These are phyloP conservation scores for Asterionellopsis glacialis DNA, from an alignment of 108 stramenopile species.

Conservation along the genomic window DNA sequence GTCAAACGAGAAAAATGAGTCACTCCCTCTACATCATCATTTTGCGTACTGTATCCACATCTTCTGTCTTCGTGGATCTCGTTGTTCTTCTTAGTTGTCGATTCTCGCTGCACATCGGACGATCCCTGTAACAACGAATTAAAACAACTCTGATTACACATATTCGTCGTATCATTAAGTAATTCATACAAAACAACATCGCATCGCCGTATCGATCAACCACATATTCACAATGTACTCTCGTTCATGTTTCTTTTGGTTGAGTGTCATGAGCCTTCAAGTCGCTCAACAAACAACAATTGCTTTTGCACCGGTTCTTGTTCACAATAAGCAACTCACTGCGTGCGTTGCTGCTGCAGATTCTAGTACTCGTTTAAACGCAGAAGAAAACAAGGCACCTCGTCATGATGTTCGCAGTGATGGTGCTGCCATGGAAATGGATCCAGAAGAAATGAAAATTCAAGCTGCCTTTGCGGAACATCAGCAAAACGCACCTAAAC, in stretches of 20 bases:
- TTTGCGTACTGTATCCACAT: too few species aligned
- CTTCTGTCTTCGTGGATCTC: too few species aligned
- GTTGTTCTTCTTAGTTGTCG: too few species aligned
- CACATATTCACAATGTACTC: too few species aligned
- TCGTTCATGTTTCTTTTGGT: background rate
- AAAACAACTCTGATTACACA: too few species aligned
- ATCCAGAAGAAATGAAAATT: constrained; percentile 48
- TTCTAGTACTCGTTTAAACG: background rate
- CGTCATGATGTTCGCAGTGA: constrained; percentile 29
- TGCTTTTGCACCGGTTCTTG: background rate
- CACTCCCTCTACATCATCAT: too few species aligned
- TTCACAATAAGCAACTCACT: background rate
- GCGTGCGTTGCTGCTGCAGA: background rate
- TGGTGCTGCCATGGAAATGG: constrained; percentile 31
- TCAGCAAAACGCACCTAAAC: constrained; percentile 68
- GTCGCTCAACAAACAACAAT: background rate
- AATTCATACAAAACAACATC: too few species aligned
- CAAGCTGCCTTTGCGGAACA: constrained; percentile 46
- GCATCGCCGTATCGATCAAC: too few species aligned
- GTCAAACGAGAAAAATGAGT: too few species aligned
- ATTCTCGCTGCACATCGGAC: too few species aligned
- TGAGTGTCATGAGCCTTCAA: constrained; percentile 1
- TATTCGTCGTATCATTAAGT: too few species aligned
- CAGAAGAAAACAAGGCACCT: constrained; percentile 13
- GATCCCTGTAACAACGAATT: too few species aligned